Conservation (phyloP, 164 flowering plant species). For the Aristolochia fimbriata region DNA sequence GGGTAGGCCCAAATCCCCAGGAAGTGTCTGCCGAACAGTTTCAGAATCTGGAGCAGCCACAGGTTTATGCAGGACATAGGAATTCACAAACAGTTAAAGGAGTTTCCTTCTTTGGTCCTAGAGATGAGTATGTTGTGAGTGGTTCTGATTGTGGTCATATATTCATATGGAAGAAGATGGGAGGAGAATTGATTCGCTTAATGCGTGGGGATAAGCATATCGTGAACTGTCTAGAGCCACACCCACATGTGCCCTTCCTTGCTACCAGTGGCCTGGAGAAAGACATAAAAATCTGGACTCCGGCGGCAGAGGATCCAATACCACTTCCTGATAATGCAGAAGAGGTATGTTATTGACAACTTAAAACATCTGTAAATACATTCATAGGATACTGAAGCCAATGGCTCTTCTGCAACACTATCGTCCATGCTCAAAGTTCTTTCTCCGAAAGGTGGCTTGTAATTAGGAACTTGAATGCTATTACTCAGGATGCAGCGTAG, state of each 20-base stretch:
- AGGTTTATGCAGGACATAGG: conserved; percentile 54
- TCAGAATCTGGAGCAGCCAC: conserved; percentile 27
- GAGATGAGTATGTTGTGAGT: conserved; percentile 55
- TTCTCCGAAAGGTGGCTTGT: too few relatives aligned
- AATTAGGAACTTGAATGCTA: too few relatives aligned
- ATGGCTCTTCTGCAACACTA: too few relatives aligned
- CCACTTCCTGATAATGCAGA: conserved; percentile 41
- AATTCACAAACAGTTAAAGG: conserved; percentile 63
- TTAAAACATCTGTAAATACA: too few relatives aligned
- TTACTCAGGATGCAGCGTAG: too few relatives aligned
- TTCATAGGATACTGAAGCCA: too few relatives aligned
- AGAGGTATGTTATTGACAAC: conserved; percentile 24
- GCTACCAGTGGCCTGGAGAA: conserved; percentile 62
- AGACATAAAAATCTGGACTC: conserved; percentile 56
- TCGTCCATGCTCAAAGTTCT: too few relatives aligned
- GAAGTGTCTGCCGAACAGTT: conserved; percentile 20
- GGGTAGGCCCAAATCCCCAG: conserved; percentile 39
- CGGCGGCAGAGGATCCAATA: conserved; percentile 20
- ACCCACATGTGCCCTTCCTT: conserved; percentile 47
- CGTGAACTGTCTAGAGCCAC: conserved; percentile 59
- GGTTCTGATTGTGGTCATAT: conserved; percentile 81
- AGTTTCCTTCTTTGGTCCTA: conserved; percentile 65
- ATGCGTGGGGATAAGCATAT: conserved; percentile 46
- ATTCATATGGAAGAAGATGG: conserved; percentile 66
- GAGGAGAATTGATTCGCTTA: conserved; percentile 40